Conservation (phyloP, 2,329 filamentous ascomycete genomes). For the Ascochyta pisi region DNA sequence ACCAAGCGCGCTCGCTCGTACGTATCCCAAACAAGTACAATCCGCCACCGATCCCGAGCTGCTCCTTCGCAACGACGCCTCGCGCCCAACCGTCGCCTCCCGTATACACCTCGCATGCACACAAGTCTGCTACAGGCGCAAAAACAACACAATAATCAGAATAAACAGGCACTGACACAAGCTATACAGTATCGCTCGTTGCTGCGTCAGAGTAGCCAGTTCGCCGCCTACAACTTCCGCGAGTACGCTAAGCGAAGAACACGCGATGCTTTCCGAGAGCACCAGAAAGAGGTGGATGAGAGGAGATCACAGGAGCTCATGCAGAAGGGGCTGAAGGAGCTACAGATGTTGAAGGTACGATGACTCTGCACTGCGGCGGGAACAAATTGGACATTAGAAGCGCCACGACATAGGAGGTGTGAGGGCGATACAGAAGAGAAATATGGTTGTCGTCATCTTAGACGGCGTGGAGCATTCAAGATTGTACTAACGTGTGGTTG, state of each 20-base stretch:
- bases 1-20: constrained; percentile 51
- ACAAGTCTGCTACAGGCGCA: not conserved
- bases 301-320: constrained; percentile 85
- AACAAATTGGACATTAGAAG: not conserved
- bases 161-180: not conserved
- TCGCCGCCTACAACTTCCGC: constrained; percentile 95
- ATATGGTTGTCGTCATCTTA: not conserved
- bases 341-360: constrained; percentile 89
- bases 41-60: constrained; percentile 8
- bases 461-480: constrained; percentile 3
- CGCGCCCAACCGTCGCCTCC: constrained; percentile 1
- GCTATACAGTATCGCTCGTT: constrained; percentile 82
- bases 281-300: constrained; percentile 74
- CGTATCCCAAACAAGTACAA: constrained; percentile 21
- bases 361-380: not conserved
- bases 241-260: constrained; percentile 94
- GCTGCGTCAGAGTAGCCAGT: constrained; percentile 83
- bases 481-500: constrained; percentile 48
- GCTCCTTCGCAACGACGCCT: constrained; percentile 7
- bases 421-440: not conserved
- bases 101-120: not conserved
- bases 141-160: not conserved
- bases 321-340: constrained; percentile 83
- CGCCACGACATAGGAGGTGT: not conserved
- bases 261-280: constrained; percentile 86